Percentiles rank a stretch among this genome's conserved stretches.
Conservation (phyloP, 176 grass and related monocot genomes). For the Ensete ventricosum region DNA sequence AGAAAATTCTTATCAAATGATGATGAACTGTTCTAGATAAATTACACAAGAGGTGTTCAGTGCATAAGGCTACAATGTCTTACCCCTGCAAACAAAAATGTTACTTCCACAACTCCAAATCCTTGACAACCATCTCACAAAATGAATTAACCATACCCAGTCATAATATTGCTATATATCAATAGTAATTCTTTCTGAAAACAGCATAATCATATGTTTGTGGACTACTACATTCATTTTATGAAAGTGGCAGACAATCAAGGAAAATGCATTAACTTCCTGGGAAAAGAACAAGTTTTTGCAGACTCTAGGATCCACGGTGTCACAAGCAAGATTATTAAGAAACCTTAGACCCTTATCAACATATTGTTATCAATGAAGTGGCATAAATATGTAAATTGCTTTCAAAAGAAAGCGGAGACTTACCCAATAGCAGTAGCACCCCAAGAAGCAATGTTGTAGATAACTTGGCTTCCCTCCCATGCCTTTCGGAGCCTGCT, state of each 20-base stretch:
- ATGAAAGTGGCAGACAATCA: too few species aligned
- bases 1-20: too few species aligned
- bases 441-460: constrained; percentile 27
- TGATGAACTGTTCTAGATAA: too few species aligned
- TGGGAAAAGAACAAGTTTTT: too few species aligned
- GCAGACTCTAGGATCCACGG: neutral
- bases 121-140: neutral
- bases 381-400: neutral
- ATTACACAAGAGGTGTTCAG: too few species aligned
- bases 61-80: neutral
- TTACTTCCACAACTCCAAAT: neutral
- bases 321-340: neutral
- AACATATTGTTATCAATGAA: neutral
- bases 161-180: neutral
- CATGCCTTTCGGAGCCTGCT: constrained; percentile 24
- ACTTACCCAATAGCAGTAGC: constrained; percentile 23
- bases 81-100: neutral
- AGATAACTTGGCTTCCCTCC: constrained; percentile 26
- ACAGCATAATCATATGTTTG: neutral
- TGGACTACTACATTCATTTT: too few species aligned
- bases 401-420: neutral
- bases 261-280: too few species aligned
- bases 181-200: neutral
- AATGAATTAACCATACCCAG: neutral
- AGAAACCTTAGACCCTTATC: neutral